A percentile compares a stretch with the other conserved stretches of the same genome.
These are phyloP conservation scores for Simplicillium aogashimaense DNA, from an alignment of 2,329 filamentous ascomycete species.

Conservation along the genomic window DNA sequence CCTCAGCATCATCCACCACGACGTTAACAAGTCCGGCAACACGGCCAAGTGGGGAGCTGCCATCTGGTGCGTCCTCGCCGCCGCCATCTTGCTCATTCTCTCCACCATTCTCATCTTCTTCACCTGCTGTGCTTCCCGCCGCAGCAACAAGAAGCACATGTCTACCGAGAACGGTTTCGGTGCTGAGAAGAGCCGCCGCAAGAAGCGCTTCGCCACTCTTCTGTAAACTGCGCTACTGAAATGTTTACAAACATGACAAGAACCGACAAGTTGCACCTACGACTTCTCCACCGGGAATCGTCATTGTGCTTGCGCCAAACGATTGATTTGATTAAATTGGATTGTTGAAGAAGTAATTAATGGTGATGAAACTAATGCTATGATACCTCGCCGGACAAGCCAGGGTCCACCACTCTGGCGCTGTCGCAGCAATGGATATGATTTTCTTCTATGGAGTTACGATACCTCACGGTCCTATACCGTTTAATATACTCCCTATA, in stretches of 20 bases:
- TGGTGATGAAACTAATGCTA: background rate
- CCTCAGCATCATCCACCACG: conserved; percentile 41
- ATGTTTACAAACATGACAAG: background rate
- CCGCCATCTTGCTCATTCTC: conserved; percentile 43
- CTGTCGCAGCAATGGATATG: background rate
- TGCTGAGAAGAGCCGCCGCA: conserved; percentile 2
- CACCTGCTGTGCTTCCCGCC: conserved; percentile 47
- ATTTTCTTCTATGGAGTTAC: background rate
- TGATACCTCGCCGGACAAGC: background rate
- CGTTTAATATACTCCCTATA: background rate
- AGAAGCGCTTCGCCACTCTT: conserved; percentile 2
- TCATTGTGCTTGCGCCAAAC: background rate
- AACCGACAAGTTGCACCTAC: background rate
- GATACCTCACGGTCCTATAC: background rate
- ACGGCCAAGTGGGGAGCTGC: conserved; percentile 41
- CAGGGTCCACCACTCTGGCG: background rate
- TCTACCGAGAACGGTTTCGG: conserved; percentile 17
- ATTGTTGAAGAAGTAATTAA: background rate
- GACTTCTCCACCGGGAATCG: background rate
- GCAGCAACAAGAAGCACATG: conserved; percentile 16
- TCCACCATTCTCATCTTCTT: conserved; percentile 49
- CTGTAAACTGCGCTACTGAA: background rate
- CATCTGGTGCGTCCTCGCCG: conserved; percentile 50
- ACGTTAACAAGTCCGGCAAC: conserved; percentile 35
- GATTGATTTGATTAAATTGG: background rate